Evolutionary conservation across 2,329 filamentous ascomycete species (phyloP), one percentile per base, ranked within the genome.

Genomic region (Capronia coronata): DNA sequence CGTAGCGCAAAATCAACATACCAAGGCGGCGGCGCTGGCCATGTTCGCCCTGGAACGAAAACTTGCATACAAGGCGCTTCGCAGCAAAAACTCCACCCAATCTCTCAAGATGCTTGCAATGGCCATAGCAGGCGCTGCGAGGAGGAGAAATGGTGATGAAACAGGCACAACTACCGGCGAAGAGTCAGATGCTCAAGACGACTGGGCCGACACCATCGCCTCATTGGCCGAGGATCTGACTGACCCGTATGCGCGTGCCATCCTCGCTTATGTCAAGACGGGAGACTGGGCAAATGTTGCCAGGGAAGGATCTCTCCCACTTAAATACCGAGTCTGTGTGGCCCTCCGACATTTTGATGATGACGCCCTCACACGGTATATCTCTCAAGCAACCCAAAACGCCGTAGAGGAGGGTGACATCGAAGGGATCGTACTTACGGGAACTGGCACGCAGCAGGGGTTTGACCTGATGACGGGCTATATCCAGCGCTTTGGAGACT

Each of bases 1-100:
- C 9, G 72, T 80, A 9, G 65, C 73, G 4, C 65, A 75, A 41
- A 74, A 74, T 13, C 69, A 80, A 38, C 72, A 79, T 55, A 81
- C 81, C 43, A 81, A 82, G 65, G 80, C 80, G 13, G 78, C 82
- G 43, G 78, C 79, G 1, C 65, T 82, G 35, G 79, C 80, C 2
- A 70, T 82, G 3, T 78, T 83, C 56, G 76, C 82, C 51, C 74
- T 76, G 43, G 71, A 80, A 59, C 74, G 75, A 23, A 76, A 80
- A 49, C 65, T 82, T 5, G 80, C 79, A 2, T 71, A 80, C 30
- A 67, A 75, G 35, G 70, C 79, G 1, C 67, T 84, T 11, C 73
- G 75, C 23, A 72, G 71, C 6, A 77, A 77, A 51, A 71, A 75
- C 18, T 69, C 75, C 1, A 49, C 69, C 61, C 55, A 82, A 70